phyloP scores from a whole-genome alignment of 2,329 filamentous ascomycete genomes.

The Paraphoma sp. region DNA sequence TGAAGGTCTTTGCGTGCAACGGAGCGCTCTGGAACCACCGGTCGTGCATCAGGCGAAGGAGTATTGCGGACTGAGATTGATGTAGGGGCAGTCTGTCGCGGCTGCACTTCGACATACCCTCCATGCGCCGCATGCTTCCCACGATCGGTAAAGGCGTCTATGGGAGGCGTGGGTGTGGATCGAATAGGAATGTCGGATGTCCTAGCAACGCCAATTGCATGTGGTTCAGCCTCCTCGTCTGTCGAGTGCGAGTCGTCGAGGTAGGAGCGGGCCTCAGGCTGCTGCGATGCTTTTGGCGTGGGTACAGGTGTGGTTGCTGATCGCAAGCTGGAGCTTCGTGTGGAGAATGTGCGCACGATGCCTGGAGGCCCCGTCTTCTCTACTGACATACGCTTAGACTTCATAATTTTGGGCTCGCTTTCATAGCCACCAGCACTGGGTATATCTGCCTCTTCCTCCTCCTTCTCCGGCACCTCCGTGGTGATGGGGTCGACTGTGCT shows the following conservation, averaged over 20 bases:
- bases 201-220: slow-evolving; percentile 51
- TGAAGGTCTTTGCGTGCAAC: slow-evolving; percentile 25
- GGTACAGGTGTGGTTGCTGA: slow-evolving; percentile 29
- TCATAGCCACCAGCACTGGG: slow-evolving; percentile 28
- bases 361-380: slow-evolving; percentile 40
- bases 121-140: slow-evolving; percentile 27
- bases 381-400: slow-evolving; percentile 46
- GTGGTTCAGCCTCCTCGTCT: slow-evolving; percentile 28
- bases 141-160: slow-evolving; percentile 18
- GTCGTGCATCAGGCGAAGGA: slow-evolving; percentile 34
- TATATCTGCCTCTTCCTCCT: slow-evolving; percentile 24
- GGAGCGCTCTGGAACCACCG: slow-evolving; percentile 26
- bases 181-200: slow-evolving; percentile 50
- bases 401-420: slow-evolving; percentile 37
- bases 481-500: slow-evolving; percentile 24
- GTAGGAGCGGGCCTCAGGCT: slow-evolving; percentile 32
- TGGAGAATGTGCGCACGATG: slow-evolving; percentile 44
- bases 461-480: slow-evolving; percentile 13
- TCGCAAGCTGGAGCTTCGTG: slow-evolving; percentile 34
- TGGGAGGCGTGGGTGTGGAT: slow-evolving; percentile 34
- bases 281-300: slow-evolving; percentile 19
- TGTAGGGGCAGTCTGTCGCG: slow-evolving; percentile 31
- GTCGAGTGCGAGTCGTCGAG: slow-evolving; percentile 36
- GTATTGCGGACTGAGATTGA: slow-evolving; percentile 29
- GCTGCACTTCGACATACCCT: slow-evolving; percentile 36